Evolutionary conservation across 1,139 yeast genomes (phyloP).

Genomic region (Yamadazyma atmosphaerica): DNA sequence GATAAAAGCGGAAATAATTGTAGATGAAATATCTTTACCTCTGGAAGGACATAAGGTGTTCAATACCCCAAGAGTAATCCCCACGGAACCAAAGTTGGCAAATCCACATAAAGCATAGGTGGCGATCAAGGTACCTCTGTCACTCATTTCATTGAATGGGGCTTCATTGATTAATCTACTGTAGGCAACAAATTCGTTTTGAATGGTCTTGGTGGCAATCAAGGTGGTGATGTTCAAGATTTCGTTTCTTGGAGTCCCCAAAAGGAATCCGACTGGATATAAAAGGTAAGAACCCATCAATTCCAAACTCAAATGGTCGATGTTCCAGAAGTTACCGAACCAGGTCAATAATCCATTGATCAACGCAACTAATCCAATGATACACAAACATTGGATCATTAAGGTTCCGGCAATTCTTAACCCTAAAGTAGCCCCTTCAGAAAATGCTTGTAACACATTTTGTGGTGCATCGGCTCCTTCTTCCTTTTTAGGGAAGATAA

Average conservation of each 20-base stretch:
- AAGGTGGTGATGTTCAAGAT: slow-evolving; percentile 52
- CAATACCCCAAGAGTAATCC: slow-evolving; percentile 64
- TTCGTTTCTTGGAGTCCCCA: slow-evolving; percentile 62
- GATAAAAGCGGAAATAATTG: slow-evolving; percentile 52
- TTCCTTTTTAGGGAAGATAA: slow-evolving; percentile 45
- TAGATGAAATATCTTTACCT: slow-evolving; percentile 49
- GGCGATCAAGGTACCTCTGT: slow-evolving; percentile 58
- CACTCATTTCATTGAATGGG: slow-evolving; percentile 50
- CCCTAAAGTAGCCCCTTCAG: slow-evolving; percentile 65
- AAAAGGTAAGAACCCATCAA: slow-evolving; percentile 58
- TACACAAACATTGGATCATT: slow-evolving; percentile 62
- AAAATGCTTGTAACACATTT: slow-evolving; percentile 64
- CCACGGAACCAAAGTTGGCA: slow-evolving; percentile 64
- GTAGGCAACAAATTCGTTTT: slow-evolving; percentile 66
- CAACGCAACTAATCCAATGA: slow-evolving; percentile 61
- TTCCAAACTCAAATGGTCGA: slow-evolving; percentile 51
- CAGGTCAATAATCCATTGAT: slow-evolving; percentile 60
- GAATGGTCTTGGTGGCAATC: slow-evolving; percentile 60
- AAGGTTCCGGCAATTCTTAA: slow-evolving; percentile 60
- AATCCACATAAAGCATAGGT: slow-evolving; percentile 69
- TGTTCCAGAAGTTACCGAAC: slow-evolving; percentile 68
- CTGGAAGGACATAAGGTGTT: slow-evolving; percentile 56
- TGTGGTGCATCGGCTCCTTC: slow-evolving; percentile 44
- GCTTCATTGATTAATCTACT: slow-evolving; percentile 39
- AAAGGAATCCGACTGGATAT: slow-evolving; percentile 61